Evolutionary conservation across 768 basidiomycete species (phyloP).

Genomic region (Tubosaeta brunneosetosa): DNA sequence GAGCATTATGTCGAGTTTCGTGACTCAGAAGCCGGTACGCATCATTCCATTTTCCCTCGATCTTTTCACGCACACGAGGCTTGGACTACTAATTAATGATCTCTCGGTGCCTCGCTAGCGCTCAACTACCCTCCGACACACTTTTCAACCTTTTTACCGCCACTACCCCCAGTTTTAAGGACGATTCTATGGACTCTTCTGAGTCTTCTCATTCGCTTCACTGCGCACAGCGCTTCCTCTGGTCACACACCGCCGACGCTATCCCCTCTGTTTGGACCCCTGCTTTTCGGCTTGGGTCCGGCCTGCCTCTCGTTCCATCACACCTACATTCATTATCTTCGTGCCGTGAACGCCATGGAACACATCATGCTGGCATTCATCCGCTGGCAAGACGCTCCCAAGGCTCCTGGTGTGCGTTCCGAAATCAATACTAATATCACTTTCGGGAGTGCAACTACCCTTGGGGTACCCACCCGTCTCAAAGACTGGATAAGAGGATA

Average conservation of each 20-base stretch:
- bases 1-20: conserved; percentile 81
- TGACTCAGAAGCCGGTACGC: conserved; percentile 74
- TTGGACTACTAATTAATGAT: conserved; percentile 16
- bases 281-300: conserved; percentile 77
- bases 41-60: conserved; percentile 18
- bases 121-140: conserved; percentile 65
- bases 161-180: conserved; percentile 49
- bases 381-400: conserved; percentile 68
- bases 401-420: conserved; percentile 24
- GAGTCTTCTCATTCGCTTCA: conserved; percentile 75
- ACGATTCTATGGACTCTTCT: conserved; percentile 66
- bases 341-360: conserved; percentile 82
- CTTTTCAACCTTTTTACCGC: conserved; percentile 64
- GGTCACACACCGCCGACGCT: conserved; percentile 91
- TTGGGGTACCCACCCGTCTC: conserved; percentile 78
- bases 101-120: conserved; percentile 31
- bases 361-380: conserved; percentile 91
- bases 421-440: conserved; percentile 31
- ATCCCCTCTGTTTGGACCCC: conserved; percentile 83
- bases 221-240: conserved; percentile 77
- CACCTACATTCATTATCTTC: conserved; percentile 69
- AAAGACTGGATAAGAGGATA: conserved; percentile 91
- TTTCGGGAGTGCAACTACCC: conserved; percentile 50
- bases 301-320: conserved; percentile 48
- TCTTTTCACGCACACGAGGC: conserved; percentile 24